Percentiles rank a stretch among this genome's conserved stretches.
These are phyloP conservation scores for Isabelozyma pseudorhagii DNA, from an alignment of 805 yeast genomes.

Conservation along the genomic window DNA sequence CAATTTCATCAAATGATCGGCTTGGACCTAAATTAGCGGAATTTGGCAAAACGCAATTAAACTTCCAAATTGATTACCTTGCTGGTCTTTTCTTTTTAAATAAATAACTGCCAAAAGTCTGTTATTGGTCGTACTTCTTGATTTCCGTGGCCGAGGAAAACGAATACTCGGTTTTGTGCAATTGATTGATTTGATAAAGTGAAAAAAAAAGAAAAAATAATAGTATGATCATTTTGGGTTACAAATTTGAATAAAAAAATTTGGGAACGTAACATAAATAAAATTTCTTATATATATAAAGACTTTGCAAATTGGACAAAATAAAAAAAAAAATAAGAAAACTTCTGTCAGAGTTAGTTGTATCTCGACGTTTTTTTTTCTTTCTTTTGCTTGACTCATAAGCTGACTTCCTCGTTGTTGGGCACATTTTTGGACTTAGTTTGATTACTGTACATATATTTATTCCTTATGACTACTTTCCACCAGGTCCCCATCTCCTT, in stretches of 20 bases:
- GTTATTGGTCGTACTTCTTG: background rate
- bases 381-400: background rate
- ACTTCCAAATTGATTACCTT: too few species aligned
- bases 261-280: too few species aligned
- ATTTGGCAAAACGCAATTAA: too few species aligned
- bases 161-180: background rate
- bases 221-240: background rate
- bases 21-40: background rate
- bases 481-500: background rate
- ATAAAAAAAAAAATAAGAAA: too few species aligned
- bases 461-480: background rate
- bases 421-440: too few species aligned
- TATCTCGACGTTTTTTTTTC: background rate
- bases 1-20: background rate
- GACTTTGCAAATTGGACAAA: background rate
- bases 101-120: background rate
- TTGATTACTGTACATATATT: too few species aligned
- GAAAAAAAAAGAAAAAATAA: too few species aligned
- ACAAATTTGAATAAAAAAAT: background rate
- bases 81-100: too few species aligned
- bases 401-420: background rate
- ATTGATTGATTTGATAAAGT: background rate
- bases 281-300: too few species aligned
- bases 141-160: background rate
- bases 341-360: background rate